phyloP scores from a whole-genome alignment of 257 asterid species.

The Solanum chiquidenum region DNA sequence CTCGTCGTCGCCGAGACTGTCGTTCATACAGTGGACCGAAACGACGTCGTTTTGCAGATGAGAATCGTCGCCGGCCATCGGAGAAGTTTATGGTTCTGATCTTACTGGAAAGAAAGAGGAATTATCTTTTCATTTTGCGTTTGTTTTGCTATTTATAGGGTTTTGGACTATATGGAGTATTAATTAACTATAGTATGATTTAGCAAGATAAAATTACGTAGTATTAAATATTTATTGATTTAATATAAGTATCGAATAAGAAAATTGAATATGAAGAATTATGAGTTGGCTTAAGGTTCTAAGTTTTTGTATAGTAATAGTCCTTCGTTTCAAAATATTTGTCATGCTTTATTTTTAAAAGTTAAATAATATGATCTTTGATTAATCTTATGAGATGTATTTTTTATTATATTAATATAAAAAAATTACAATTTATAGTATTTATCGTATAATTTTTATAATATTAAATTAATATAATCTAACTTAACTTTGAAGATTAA shows the following conservation, averaged over 20 bases:
- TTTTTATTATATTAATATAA: not conserved
- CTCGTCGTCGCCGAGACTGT: slow-evolving; percentile 69
- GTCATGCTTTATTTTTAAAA: too few relatives aligned
- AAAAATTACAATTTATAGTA: too few relatives aligned
- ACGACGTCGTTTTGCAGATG: not conserved
- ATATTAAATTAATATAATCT: not conserved
- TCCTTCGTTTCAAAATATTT: too few relatives aligned
- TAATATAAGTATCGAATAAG: not conserved
- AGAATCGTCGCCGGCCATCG: not conserved
- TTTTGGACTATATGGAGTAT: not conserved
- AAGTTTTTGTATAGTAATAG: not conserved
- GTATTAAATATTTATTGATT: not conserved
- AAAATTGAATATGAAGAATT: not conserved
- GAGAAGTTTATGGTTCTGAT: not conserved
- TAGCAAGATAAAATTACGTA: not conserved
- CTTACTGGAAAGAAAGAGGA: not conserved
- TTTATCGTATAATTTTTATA: too few relatives aligned
- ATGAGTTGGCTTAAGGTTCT: not conserved
- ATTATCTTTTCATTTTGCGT: not conserved
- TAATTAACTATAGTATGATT: not conserved
- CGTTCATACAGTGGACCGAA: slow-evolving; percentile 31
- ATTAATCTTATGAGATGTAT: too few relatives aligned
- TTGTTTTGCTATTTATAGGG: not conserved
- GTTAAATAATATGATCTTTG: too few relatives aligned
- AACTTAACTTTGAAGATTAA: too few relatives aligned